These are phyloP conservation scores for Curvularia sp. DNA, from an alignment of 2,329 filamentous ascomycete genomes.

Conservation along the genomic window DNA sequence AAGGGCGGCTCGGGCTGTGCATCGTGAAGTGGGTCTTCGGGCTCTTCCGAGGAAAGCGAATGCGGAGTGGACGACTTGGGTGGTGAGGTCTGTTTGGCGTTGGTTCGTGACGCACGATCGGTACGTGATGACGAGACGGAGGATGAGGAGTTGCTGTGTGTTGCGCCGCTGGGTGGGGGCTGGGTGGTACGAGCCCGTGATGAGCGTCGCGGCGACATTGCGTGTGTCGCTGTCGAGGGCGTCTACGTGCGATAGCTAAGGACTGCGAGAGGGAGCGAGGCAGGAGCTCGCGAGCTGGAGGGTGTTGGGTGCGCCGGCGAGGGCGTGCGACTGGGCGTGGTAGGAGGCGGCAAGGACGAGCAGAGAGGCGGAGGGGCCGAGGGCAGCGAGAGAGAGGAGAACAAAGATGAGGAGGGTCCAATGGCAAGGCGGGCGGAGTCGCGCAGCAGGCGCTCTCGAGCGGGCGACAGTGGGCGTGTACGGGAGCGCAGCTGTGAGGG, in stretches of 20 bases:
- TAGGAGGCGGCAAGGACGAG: constrained; percentile 22
- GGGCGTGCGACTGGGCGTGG: constrained; percentile 19
- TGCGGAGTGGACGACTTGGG: constrained; percentile 77
- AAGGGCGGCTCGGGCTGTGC: constrained; percentile 68
- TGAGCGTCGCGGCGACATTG: constrained; percentile 81
- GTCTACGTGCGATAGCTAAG: not conserved
- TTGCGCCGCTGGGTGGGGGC: constrained; percentile 68
- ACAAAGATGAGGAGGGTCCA: constrained; percentile 15
- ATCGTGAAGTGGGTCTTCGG: constrained; percentile 62
- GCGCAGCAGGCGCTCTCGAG: constrained; percentile 21
- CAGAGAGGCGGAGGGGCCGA: constrained; percentile 17
- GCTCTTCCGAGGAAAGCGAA: constrained; percentile 73
- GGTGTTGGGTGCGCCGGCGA: constrained; percentile 23
- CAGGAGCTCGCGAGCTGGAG: constrained; percentile 10
- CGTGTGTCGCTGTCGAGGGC: constrained; percentile 17
- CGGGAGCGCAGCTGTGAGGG: constrained; percentile 37
- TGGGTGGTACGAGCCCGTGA: constrained; percentile 86
- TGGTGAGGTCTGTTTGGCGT: constrained; percentile 74
- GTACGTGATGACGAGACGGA: constrained; percentile 73
- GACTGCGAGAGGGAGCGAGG: constrained; percentile 2
- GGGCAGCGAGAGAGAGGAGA: constrained; percentile 8
- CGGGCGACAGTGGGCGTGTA: constrained; percentile 25
- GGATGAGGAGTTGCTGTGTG: constrained; percentile 77
- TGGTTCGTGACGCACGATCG: constrained; percentile 75
- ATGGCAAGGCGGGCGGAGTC: constrained; percentile 13